These are phyloP conservation scores for Monosporascus sp. DNA, from an alignment of 2,329 filamentous ascomycete species.

Conservation along the genomic window DNA sequence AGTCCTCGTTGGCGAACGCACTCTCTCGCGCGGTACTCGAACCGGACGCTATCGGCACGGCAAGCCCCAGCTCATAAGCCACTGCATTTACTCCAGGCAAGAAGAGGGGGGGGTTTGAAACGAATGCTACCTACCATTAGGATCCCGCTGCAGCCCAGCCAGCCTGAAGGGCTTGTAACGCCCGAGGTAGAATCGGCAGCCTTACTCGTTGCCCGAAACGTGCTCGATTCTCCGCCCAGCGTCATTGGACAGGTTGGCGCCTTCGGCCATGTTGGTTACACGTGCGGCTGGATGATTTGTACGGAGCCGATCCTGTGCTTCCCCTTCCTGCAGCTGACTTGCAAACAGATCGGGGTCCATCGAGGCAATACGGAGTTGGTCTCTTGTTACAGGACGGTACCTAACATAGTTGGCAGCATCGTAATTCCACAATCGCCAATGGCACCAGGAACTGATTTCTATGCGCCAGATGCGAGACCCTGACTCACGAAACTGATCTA, in stretches of 20 bases:
- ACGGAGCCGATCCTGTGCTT: neutral
- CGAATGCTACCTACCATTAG: conserved; percentile 17
- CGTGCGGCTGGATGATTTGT: neutral
- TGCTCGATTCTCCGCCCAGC: conserved; percentile 17
- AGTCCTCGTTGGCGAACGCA: conserved; percentile 29
- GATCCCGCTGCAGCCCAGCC: conserved; percentile 20
- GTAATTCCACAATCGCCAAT: no score
- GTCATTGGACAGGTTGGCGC: neutral
- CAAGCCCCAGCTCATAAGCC: neutral
- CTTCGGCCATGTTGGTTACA: conserved; percentile 9
- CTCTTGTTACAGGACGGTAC: neutral
- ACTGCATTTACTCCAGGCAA: neutral
- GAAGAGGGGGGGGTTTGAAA: neutral
- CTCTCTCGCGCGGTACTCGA: conserved; percentile 32
- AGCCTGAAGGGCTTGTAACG: conserved; percentile 26
- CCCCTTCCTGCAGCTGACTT: neutral
- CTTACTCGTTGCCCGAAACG: conserved; percentile 17
- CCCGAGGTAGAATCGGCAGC: conserved; percentile 22
- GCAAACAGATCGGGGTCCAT: neutral
- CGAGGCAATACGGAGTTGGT: no score
- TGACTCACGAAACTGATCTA: no score
- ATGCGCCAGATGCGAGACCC: no score
- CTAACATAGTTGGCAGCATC: neutral
- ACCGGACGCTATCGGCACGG: conserved; percentile 24
- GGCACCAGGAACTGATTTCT: no score